Evolutionary conservation across 495 filamentous ascomycete species (phyloP).

Genomic region (Penicillium canariense): DNA sequence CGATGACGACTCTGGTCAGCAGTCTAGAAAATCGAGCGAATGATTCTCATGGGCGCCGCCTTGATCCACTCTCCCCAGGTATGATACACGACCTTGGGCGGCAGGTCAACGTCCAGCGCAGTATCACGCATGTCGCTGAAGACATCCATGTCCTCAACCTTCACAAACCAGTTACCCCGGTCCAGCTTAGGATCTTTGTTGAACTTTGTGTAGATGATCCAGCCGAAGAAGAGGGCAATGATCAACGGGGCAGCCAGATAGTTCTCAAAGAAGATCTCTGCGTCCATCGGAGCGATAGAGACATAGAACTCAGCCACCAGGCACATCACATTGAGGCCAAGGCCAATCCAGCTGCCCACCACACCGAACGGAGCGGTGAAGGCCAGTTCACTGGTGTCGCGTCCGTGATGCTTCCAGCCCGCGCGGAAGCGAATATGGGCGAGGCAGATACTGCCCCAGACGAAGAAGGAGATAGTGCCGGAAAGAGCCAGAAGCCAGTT

Average conservation of each 20-base stretch:
- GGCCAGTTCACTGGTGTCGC: slow-evolving; percentile 66
- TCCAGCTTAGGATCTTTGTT: slow-evolving; percentile 28
- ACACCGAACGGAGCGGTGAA: slow-evolving; percentile 66
- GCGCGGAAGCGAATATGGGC: slow-evolving; percentile 73
- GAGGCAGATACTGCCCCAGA: slow-evolving; percentile 69
- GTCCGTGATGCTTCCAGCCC: slow-evolving; percentile 55
- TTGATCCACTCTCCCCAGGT: slow-evolving; percentile 29
- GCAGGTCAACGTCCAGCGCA: slow-evolving; percentile 25
- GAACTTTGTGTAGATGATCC: slow-evolving; percentile 28
- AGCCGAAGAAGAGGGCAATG: slow-evolving; percentile 41
- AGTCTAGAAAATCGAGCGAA: slow-evolving; percentile 42
- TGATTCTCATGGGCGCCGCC: slow-evolving; percentile 25
- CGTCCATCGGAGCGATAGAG: slow-evolving; percentile 43
- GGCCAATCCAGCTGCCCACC: slow-evolving; percentile 64
- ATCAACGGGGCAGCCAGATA: slow-evolving; percentile 62
- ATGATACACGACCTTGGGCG: slow-evolving; percentile 25
- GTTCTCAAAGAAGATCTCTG: slow-evolving; percentile 57
- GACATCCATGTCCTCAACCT: slow-evolving; percentile 26
- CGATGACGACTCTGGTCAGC: not conserved
- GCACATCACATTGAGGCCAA: slow-evolving; percentile 57
- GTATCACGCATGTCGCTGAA: slow-evolving; percentile 23
- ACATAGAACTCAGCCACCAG: slow-evolving; percentile 60
- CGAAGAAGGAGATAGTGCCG: slow-evolving; percentile 65
- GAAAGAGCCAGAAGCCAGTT: slow-evolving; percentile 68
- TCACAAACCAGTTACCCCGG: slow-evolving; percentile 22